Conservation (phyloP, 495 filamentous ascomycete genomes). For the Xylona heveae region DNA sequence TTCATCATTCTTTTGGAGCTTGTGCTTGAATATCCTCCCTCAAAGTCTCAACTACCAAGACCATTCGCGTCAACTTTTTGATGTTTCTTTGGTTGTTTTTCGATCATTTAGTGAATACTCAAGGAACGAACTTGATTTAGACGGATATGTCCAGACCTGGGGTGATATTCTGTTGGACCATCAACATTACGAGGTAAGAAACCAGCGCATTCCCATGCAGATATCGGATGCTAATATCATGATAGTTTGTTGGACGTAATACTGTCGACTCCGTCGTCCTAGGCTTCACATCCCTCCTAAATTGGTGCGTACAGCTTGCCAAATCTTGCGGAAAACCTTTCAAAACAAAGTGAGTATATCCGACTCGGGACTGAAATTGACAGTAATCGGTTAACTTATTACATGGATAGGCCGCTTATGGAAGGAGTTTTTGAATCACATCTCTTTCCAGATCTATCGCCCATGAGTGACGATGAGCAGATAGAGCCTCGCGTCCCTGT, state of each 20-base stretch:
- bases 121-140: slow-evolving; percentile 26
- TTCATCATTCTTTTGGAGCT: slow-evolving; percentile 26
- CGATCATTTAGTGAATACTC: slow-evolving; percentile 28
- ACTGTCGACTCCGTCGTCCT: slow-evolving; percentile 24
- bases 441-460: slow-evolving; percentile 42
- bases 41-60: slow-evolving; percentile 19
- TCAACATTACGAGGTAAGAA: slow-evolving; percentile 24
- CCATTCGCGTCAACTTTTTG: slow-evolving; percentile 35
- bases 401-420: slow-evolving; percentile 23
- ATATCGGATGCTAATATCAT: not conserved
- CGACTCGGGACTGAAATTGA: not conserved
- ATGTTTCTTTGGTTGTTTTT: slow-evolving; percentile 29
- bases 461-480: slow-evolving; percentile 7
- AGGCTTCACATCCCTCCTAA: slow-evolving; percentile 25
- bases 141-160: slow-evolving; percentile 28
- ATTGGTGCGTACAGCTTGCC: slow-evolving; percentile 26
- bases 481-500: slow-evolving; percentile 21
- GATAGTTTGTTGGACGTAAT: slow-evolving; percentile 28
- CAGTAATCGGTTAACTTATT: slow-evolving; percentile 5
- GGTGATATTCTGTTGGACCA: slow-evolving; percentile 31
- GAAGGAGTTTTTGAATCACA: slow-evolving; percentile 41
- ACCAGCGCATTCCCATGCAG: not conserved
- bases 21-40: slow-evolving; percentile 27
- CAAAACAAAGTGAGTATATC: slow-evolving; percentile 19
- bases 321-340: slow-evolving; percentile 21